Conservation (phyloP, 768 basidiomycete genomes). For the Tulasnella calospora region DNA sequence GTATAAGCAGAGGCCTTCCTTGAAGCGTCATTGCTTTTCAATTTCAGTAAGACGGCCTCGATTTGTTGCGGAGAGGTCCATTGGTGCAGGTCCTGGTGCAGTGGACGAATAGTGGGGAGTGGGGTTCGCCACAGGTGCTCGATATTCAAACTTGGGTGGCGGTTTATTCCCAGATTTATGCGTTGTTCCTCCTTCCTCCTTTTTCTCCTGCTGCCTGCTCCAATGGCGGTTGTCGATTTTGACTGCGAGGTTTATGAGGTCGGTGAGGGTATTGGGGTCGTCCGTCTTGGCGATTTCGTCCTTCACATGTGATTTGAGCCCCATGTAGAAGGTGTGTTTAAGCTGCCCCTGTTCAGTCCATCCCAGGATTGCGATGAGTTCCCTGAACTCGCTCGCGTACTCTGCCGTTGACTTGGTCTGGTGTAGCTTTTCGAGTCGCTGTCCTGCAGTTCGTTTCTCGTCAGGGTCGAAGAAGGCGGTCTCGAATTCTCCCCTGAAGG, state of each 20-base stretch:
- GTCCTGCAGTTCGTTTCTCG: no score
- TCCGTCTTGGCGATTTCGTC: neutral
- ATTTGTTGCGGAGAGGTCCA: no score
- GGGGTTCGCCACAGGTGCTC: no score
- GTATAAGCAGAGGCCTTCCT: neutral
- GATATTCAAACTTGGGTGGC: no score
- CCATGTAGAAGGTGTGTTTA: neutral
- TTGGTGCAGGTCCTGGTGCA: no score
- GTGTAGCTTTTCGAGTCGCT: neutral
- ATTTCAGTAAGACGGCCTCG: neutral
- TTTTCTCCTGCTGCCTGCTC: neutral
- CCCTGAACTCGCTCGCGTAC: neutral
- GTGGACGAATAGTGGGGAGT: no score
- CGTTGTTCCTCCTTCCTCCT: neutral
- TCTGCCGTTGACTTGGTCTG: neutral
- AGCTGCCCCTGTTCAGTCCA: neutral
- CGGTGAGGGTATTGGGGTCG: neutral
- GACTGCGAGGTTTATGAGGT: neutral
- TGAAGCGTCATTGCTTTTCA: neutral
- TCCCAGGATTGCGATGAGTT: neutral
- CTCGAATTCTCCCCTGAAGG: neutral
- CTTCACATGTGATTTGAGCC: neutral
- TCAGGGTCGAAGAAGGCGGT: no score
- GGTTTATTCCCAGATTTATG: neutral
- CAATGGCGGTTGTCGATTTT: neutral